These are phyloP conservation scores for Boechera stricta DNA, from an alignment of 345 rosid species.

Conservation along the genomic window DNA sequence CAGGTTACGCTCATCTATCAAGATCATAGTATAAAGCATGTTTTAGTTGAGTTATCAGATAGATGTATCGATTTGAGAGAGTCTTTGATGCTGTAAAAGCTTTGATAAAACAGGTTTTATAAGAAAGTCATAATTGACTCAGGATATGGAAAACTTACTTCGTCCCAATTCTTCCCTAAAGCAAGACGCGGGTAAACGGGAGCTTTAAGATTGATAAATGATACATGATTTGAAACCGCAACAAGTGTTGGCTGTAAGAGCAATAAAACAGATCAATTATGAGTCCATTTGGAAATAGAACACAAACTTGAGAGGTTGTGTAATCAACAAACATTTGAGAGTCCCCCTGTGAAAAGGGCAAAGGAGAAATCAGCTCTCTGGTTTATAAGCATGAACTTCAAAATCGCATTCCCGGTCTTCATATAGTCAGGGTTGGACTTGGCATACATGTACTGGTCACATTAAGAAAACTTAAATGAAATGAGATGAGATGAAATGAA, in stretches of 20 bases:
- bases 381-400: constrained; percentile 77
- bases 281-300: background rate
- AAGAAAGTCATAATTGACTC: constrained; percentile 8
- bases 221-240: constrained; percentile 62
- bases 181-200: constrained; percentile 84
- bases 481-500: background rate
- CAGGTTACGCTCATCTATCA: constrained; percentile 83
- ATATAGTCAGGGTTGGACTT: constrained; percentile 53
- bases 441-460: constrained; percentile 68
- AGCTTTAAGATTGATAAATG: constrained; percentile 73
- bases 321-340: constrained; percentile 55
- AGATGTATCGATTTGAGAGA: background rate
- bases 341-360: constrained; percentile 70
- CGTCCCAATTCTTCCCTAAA: constrained; percentile 81
- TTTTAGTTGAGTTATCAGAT: background rate
- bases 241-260: constrained; percentile 75
- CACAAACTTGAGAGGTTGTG: background rate
- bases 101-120: background rate
- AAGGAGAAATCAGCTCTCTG: constrained; percentile 88
- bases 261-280: constrained; percentile 25
- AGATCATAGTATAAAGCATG: constrained; percentile 19
- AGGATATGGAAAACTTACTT: constrained; percentile 54
- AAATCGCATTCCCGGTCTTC: constrained; percentile 57
- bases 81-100: background rate
- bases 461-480: constrained; percentile 8